Conservation (phyloP, 2,329 filamentous ascomycete genomes). For the Gnomoniopsis sp. region DNA sequence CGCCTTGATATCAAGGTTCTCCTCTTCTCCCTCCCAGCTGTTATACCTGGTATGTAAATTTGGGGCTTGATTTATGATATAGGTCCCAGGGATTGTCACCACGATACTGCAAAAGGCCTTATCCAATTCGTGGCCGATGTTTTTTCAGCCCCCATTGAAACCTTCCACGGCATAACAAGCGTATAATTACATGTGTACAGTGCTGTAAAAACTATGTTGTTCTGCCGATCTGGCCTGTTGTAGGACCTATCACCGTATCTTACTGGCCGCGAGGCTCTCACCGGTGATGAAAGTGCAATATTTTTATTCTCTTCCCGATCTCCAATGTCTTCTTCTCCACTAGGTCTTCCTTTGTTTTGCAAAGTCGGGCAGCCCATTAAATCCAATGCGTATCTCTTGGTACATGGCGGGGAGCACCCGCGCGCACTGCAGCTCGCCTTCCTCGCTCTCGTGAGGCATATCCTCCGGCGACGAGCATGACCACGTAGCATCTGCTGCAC, state of each 20-base stretch:
- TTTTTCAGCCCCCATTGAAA: no score
- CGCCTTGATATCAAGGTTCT: no score
- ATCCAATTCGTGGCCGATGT: no score
- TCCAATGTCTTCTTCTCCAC: neutral
- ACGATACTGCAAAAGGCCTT: no score
- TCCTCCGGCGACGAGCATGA: neutral
- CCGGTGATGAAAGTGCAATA: neutral
- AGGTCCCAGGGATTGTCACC: no score
- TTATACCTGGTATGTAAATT: no score
- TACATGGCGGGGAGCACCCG: constrained; percentile 2
- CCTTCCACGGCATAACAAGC: no score
- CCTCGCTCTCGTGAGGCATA: neutral
- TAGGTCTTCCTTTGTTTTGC: constrained; percentile 9
- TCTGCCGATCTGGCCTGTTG: neutral
- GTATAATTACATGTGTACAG: no score
- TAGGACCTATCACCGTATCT: neutral
- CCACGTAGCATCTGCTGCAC: neutral
- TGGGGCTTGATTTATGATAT: no score
- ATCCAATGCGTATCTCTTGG: constrained; percentile 3
- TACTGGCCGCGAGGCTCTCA: neutral
- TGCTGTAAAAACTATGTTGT: no score
- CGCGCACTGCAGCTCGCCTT: constrained; percentile 1
- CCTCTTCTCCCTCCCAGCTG: no score
- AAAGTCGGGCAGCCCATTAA: constrained; percentile 11
- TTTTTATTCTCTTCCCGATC: neutral